Evolutionary conservation across 805 yeast genomes (phyloP).

Genomic region (Sugiyamaella chiloensis): DNA sequence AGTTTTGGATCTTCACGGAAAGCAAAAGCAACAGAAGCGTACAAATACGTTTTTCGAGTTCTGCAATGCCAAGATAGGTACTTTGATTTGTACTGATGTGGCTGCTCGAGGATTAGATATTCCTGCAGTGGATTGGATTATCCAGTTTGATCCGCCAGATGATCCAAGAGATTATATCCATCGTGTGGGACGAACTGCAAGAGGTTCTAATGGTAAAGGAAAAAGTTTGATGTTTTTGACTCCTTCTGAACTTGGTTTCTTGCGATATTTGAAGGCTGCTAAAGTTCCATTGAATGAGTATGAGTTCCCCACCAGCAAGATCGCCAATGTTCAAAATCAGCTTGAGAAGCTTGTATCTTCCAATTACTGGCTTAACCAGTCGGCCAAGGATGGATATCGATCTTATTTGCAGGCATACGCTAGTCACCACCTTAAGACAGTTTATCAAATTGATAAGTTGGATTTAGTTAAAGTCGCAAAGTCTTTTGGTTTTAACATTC

Average conservation of each 20-base stretch:
- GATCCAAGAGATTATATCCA: conserved; percentile 99
- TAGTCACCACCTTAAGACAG: conserved; percentile 92
- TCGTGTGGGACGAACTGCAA: conserved; percentile 98
- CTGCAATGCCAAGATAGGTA: conserved; percentile 95
- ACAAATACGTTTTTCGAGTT: conserved; percentile 98
- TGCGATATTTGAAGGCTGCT: conserved; percentile 92
- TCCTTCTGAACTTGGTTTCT: conserved; percentile 90
- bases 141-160: conserved; percentile 99
- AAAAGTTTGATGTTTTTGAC: conserved; percentile 92
- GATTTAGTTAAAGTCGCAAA: conserved; percentile 93
- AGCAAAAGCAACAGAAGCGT: conserved; percentile 97
- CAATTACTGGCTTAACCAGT: conserved; percentile 88
- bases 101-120: conserved; percentile 99
- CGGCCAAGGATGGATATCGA: conserved; percentile 97
- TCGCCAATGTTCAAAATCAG: conserved; percentile 95
- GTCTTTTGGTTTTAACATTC: conserved; percentile 85
- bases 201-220: conserved; percentile 82
- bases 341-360: conserved; percentile 85
- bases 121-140: conserved; percentile 98
- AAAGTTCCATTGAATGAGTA: conserved; percentile 96
- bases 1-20: conserved; percentile 93
- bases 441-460: conserved; percentile 91
- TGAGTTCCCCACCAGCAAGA: conserved; percentile 90
- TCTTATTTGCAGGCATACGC: conserved; percentile 97
- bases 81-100: conserved; percentile 92